phyloP scores from a whole-genome alignment of 805 yeast species.

The Saturnispora diversa region DNA sequence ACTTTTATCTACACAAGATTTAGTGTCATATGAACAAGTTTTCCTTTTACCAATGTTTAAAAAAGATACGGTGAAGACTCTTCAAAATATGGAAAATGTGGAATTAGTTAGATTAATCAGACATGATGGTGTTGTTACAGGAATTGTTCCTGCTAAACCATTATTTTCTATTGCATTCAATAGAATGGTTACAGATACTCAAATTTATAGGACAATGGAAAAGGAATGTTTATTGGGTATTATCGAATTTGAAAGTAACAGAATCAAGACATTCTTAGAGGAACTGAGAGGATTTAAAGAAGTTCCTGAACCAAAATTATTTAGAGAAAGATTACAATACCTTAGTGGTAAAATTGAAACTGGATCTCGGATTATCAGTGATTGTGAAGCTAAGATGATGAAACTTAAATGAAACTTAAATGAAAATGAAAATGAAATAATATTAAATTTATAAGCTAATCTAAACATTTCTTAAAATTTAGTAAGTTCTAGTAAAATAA shows the following conservation, averaged over 20 bases:
- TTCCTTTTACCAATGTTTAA: slow-evolving; percentile 53
- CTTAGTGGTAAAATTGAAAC: slow-evolving; percentile 58
- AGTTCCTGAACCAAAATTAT: slow-evolving; percentile 43
- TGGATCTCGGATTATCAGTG: slow-evolving; percentile 44
- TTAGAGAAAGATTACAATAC: slow-evolving; percentile 57
- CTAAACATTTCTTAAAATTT: neutral
- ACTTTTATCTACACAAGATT: slow-evolving; percentile 42
- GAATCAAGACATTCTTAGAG: slow-evolving; percentile 58
- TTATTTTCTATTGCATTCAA: slow-evolving; percentile 72
- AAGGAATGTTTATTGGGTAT: slow-evolving; percentile 47
- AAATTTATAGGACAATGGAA: slow-evolving; percentile 55
- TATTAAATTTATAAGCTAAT: neutral
- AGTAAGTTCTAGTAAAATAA: no score
- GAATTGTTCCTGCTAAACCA: slow-evolving; percentile 76
- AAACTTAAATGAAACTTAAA: slow-evolving; percentile 11
- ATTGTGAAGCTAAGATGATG: slow-evolving; percentile 36
- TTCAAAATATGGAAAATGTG: slow-evolving; percentile 67
- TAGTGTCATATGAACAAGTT: slow-evolving; percentile 43
- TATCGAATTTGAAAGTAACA: slow-evolving; percentile 50
- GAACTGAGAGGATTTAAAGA: slow-evolving; percentile 57
- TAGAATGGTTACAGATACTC: slow-evolving; percentile 49
- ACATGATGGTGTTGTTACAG: slow-evolving; percentile 64
- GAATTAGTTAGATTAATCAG: slow-evolving; percentile 68
- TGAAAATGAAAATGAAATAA: neutral
- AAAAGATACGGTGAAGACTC: slow-evolving; percentile 43